Conservation (phyloP, 2,329 filamentous ascomycete genomes). For the Trichoderma sp. region DNA sequence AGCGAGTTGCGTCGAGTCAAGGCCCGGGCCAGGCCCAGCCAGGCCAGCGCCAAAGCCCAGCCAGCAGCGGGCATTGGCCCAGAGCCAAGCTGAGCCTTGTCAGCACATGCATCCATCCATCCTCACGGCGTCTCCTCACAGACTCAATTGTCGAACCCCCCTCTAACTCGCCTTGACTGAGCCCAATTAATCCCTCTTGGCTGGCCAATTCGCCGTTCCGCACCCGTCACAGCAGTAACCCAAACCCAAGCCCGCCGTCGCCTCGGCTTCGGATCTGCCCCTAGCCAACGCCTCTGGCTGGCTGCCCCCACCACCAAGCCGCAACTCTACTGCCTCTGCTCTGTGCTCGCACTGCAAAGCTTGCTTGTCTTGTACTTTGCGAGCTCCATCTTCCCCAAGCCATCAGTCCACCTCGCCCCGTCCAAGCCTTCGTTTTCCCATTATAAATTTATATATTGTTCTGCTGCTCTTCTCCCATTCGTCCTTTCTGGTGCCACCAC, state of each 20-base stretch:
- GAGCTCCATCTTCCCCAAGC: constrained; percentile 2
- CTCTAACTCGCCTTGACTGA: background rate
- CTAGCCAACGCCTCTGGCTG: constrained; percentile 18
- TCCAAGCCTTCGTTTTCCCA: constrained; percentile 15
- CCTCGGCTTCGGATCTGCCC: constrained; percentile 26
- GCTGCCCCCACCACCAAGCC: constrained; percentile 19
- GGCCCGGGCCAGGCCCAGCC: background rate
- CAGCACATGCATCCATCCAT: constrained; percentile 12
- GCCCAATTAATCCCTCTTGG: constrained; percentile 27
- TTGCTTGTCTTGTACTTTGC: background rate
- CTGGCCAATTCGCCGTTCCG: constrained; percentile 20
- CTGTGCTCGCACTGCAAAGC: background rate
- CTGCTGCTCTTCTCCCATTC: constrained; percentile 1
- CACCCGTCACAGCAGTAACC: constrained; percentile 26
- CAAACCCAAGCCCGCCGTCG: constrained; percentile 17
- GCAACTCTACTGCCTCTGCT: background rate
- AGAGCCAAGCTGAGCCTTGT: constrained; percentile 17
- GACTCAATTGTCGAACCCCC: background rate
- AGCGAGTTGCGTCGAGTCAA: background rate
- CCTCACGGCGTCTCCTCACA: background rate
- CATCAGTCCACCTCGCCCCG: constrained; percentile 17
- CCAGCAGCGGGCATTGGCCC: background rate
- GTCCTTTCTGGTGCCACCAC: constrained; percentile 25
- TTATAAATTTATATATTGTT: background rate
- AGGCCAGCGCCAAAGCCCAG: background rate